These are phyloP conservation scores for Geranomyces michiganensis DNA, from an alignment of 192 early-diverging fungal species.

Conservation along the genomic window DNA sequence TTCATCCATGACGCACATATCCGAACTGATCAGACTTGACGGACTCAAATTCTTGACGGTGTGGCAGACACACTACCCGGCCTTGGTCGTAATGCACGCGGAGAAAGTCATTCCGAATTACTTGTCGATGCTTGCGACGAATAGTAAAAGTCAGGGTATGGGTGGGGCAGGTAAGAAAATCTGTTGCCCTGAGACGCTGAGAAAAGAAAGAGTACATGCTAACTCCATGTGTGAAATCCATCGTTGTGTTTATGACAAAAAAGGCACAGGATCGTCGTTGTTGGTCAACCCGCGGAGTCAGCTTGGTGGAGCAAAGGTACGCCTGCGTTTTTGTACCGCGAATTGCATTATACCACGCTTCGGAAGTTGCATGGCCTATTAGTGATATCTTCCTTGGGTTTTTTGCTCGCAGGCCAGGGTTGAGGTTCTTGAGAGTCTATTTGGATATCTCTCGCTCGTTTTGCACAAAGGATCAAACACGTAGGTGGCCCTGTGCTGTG, in stretches of 20 bases:
- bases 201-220: too few relatives aligned
- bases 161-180: conserved; percentile 35
- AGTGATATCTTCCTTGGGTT: too few relatives aligned
- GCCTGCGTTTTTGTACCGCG: not conserved
- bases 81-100: conserved; percentile 65
- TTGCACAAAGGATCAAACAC: conserved; percentile 48
- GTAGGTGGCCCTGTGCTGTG: conserved; percentile 32
- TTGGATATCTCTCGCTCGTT: conserved; percentile 57
- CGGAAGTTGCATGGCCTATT: too few relatives aligned
- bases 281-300: conserved; percentile 40
- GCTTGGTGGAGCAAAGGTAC: conserved; percentile 35
- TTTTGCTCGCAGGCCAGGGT: conserved; percentile 52
- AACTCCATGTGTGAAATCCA: too few relatives aligned
- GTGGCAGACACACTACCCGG: conserved; percentile 68
- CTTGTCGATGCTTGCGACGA: conserved; percentile 57
- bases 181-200: too few relatives aligned
- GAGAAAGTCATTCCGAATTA: conserved; percentile 74
- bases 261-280: conserved; percentile 35
- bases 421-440: conserved; percentile 62
- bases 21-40: conserved; percentile 82
- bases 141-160: conserved; percentile 49
- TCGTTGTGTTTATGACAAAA: too few relatives aligned
- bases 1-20: conserved; percentile 88
- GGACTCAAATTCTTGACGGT: conserved; percentile 77
- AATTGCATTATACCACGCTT: too few relatives aligned